Base-by-base conservation (phyloP, 192 early-diverging fungal genomes). In the Lobosporangium transversale region DNA sequence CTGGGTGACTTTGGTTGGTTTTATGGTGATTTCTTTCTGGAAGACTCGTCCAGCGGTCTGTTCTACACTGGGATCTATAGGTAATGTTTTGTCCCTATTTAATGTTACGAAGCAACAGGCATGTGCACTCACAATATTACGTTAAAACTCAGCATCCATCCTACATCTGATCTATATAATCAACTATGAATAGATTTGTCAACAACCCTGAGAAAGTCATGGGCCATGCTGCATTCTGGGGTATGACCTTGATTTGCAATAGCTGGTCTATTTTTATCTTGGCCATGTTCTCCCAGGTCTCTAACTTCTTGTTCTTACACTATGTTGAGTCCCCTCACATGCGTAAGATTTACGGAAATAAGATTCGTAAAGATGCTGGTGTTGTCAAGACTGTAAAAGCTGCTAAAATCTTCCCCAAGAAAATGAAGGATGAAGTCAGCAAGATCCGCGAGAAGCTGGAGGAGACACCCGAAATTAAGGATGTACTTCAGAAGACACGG, bases 1-100 rank as follows among this genome's bases (percentile, higher is more conserved):
- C 84, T 97, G 56, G 96, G 97, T 50, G 93, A 96, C 66, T 94
- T 94, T 83, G 97, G 96, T 4, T 99, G 95, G 95, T 99, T 99
- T 82, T 97, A 98, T 74, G 96, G 94, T 48, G 97, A 98, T 69
- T 97, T 97, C 66, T 97, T 98, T 83, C 88, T 96, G 53, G 94
- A 94, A 74, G 89, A 91, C 29, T 83, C 90, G 14, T 85, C 89
- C 32, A 82, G 82, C 55, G 88, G 87, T 54, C 83, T 92, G 24
- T 88, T 91, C 56, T 97, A 97, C 79, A 95, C 90, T 27, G 97
- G 97, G 23, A 91, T 97, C 54, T 98, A 96, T 83, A 87, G 92
- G 74, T 82, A 74, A 60, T 26, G 20, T n/a, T n/a, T n/a, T n/a
- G 31, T 27, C 21, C 6, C 30, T 6, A 17, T 44, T 32, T 18